Base-by-base conservation (phyloP, 1,284 basidiomycete species). In the Trametes hirsuta region DNA sequence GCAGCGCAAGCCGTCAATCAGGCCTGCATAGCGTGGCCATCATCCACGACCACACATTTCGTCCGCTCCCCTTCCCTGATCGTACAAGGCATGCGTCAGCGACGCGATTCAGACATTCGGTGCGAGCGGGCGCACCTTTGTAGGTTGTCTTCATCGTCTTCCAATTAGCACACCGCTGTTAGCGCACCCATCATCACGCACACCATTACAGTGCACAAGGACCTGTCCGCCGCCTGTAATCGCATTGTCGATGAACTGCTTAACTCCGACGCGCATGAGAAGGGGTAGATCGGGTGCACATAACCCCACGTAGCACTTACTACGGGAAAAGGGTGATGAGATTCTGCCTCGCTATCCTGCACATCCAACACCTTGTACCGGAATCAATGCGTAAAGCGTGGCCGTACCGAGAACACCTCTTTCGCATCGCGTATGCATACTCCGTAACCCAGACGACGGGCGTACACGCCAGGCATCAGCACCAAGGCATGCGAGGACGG, bases 131-230 rank as follows among this genome's bases (percentile, higher is more conserved):
- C 34, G 53, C 48, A 81, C 81, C 82, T 77, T 58, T 74, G 76
- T 49, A 81, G 79, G 36, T 85, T 82, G 11, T 87, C 88, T 21
- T 90, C 87, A 14, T 87, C 86, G 21, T 89, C 87, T 24, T 79
- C 78, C 15, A 14, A 51, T 52, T 46, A 30, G 45, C 8, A 39
- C 18, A 18, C 14, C 22, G 39, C 57, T 47, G 14, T 49, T 41
- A 41, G 9, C 24, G 49, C 11, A 21, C 12, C 30, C 34, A 59
- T 47, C 40, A 48, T 35, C 39, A 15, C 14, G 72, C 84, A 61
- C 65, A 91, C 94, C 94, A 66, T 95, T 95, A 73, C 94, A 96
- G 72, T 96, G 94, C 1, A 95, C 94, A 6, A 96, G 83, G 4
- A 95, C 93, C 39, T 86, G 86, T 12, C 94, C 94, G 11, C 87